A percentile compares a stretch with the other conserved stretches of the same genome.
Evolutionary conservation across 768 basidiomycete species (phyloP).

Genomic region (Psilocybe tampanensis): DNA sequence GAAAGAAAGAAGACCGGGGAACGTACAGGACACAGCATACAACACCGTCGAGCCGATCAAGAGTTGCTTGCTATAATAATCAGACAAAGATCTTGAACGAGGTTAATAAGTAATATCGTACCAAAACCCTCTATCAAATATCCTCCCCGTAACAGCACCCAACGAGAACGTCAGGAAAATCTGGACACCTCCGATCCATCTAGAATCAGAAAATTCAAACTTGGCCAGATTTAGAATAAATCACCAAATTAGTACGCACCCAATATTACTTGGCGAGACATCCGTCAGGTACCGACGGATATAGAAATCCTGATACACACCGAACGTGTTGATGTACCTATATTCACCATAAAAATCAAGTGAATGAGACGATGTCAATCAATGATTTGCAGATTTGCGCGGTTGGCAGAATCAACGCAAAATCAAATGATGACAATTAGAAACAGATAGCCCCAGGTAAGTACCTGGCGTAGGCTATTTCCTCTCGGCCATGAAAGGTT

Average conservation of each 20-base stretch:
- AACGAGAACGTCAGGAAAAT: conserved; percentile 49
- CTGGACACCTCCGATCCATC: conserved; percentile 57
- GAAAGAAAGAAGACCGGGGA: neutral
- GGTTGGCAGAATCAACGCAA: too few relatives aligned
- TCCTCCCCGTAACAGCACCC: conserved; percentile 46
- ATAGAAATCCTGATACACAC: conserved; percentile 34
- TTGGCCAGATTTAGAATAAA: neutral
- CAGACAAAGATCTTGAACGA: too few relatives aligned
- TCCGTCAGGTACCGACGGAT: conserved; percentile 26
- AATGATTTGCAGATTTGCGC: too few relatives aligned
- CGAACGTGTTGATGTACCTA: conserved; percentile 32
- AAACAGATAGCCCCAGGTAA: too few relatives aligned
- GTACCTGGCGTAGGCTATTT: too few relatives aligned
- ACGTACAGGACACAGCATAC: conserved; percentile 29
- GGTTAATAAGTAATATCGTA: too few relatives aligned
- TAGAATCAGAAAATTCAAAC: conserved; percentile 11
- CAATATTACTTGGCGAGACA: conserved; percentile 27
- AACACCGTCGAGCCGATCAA: conserved; percentile 23
- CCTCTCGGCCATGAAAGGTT: neutral
- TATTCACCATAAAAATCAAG: neutral
- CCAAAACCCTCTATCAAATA: conserved; percentile 58
- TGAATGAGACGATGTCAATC: too few relatives aligned
- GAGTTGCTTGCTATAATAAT: conserved; percentile 22
- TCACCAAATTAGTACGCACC: conserved; percentile 14
- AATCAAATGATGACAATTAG: too few relatives aligned